Evolutionary conservation across 2,329 filamentous ascomycete species (phyloP), one percentile per base, ranked within the genome.

Genomic region (Lasiodiplodia sp.): DNA sequence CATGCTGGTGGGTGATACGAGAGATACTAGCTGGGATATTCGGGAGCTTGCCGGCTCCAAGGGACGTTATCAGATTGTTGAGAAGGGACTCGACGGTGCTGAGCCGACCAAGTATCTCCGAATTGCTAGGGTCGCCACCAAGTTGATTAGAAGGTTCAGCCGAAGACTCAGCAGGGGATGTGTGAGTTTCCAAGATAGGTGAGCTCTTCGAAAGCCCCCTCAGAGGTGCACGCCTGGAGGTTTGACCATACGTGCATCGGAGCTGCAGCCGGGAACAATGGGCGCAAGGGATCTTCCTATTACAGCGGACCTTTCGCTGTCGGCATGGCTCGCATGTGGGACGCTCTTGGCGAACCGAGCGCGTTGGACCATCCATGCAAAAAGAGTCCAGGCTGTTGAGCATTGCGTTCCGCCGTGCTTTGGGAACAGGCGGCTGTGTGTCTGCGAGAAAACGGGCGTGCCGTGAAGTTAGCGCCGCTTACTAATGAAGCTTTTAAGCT

Each of bases 251-350:
- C 8, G 34, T 21, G 18, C 60, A 64, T 21, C 4, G 21, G 11
- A 64, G 60, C 18, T 37, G 60, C 14, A 64, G 47, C 3, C 60
- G 40, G 28, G 44, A 52, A 34, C 60, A 64, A 23, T 64, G 44
- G n/a, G 44, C 18, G 47, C 60, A 64, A 12, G 60, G 60, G 1
- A 64, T 18, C n/a, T 64, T 64, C 21, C 60, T 64, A 25, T 64
- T 64, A 18, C 60, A 64, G n/a, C 60, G 60, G 10, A 64, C 60
- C 21, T 64, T 64, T 3, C 60, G 44, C 21, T 64, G 60, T 6
- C 60, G 60, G 60, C 60, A 64, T 1, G 25, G 10, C n/a, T 64
- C 60, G n/a, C 60, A 64, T 1, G 60, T 64, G 10, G 60, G 60
- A 18, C 60, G 60, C 16, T n/a, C n/a, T 23, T 21, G 44, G 18